Evolutionary conservation across 2,329 filamentous ascomycete species (phyloP).

Genomic region (Penicillium freii): DNA sequence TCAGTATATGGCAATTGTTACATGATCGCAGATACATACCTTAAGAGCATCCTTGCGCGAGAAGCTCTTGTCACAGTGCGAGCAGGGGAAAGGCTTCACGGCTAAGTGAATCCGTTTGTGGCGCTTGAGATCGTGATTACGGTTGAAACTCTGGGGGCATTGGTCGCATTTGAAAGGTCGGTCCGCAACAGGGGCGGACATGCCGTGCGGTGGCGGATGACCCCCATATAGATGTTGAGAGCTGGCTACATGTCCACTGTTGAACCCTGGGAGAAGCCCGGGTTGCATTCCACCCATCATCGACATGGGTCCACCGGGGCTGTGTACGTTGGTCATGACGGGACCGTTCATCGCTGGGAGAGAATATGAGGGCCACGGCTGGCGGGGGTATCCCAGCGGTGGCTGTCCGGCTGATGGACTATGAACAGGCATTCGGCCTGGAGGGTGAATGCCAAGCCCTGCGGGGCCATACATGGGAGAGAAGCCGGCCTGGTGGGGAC

Average conservation of each 20-base stretch:
- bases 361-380: conserved; percentile 52
- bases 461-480: conserved; percentile 42
- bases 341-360: conserved; percentile 64
- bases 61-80: conserved; percentile 91
- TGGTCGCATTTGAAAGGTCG: conserved; percentile 92
- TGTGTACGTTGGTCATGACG: conserved; percentile 75
- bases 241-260: conserved; percentile 59
- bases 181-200: conserved; percentile 62
- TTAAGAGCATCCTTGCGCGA: conserved; percentile 95
- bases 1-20: not conserved
- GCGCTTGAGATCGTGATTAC: conserved; percentile 93
- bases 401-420: conserved; percentile 45
- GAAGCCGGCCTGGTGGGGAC: conserved; percentile 50
- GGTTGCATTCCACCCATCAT: conserved; percentile 62
- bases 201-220: conserved; percentile 54
- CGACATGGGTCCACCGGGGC: conserved; percentile 69
- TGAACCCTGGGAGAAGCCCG: conserved; percentile 58
- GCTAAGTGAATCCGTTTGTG: conserved; percentile 94
- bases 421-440: conserved; percentile 55
- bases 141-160: conserved; percentile 90
- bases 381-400: conserved; percentile 40
- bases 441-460: conserved; percentile 40
- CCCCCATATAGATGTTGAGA: conserved; percentile 61
- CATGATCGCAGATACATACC: conserved; percentile 57
- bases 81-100: conserved; percentile 93